Percentiles rank a stretch among this genome's conserved stretches.
Evolutionary conservation across 305 asterid genomes (phyloP).

Genomic region (Rubia balearica): DNA sequence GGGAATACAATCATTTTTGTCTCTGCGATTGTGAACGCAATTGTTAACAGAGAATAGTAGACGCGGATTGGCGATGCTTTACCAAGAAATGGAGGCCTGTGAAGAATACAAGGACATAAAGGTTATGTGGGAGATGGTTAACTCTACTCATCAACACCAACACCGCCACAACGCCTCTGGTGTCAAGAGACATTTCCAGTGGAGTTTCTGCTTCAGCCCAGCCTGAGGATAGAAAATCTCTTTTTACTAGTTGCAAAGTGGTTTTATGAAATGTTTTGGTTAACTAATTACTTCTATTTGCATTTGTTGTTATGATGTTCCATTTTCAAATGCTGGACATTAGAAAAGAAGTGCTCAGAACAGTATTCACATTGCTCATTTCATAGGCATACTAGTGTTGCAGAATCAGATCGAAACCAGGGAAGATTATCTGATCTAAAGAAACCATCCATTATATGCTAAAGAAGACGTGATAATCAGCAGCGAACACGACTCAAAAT

Average conservation of each 20-base stretch:
- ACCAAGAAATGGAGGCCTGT: slow-evolving; percentile 58
- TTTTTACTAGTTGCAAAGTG: too few relatives aligned
- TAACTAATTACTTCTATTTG: too few relatives aligned
- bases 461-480: neutral
- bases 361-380: slow-evolving; percentile 6
- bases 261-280: too few relatives aligned
- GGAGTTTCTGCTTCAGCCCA: neutral
- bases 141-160: slow-evolving; percentile 26
- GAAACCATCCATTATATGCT: neutral
- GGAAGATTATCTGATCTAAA: neutral
- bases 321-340: too few relatives aligned
- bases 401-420: neutral
- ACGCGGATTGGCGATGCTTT: slow-evolving; percentile 35
- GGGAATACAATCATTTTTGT: too few relatives aligned
- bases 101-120: slow-evolving; percentile 52
- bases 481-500: slow-evolving; percentile 47
- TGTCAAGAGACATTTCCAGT: slow-evolving; percentile 18
- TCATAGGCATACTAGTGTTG: neutral
- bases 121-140: slow-evolving; percentile 68
- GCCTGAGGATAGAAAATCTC: slow-evolving; percentile 2
- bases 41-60: slow-evolving; percentile 28
- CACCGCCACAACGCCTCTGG: slow-evolving; percentile 8
- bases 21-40: neutral
- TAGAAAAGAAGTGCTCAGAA: neutral
- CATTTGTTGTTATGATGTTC: too few relatives aligned